Base-by-base conservation (phyloP, 768 basidiomycete genomes). In the Naganishia onofrii region DNA sequence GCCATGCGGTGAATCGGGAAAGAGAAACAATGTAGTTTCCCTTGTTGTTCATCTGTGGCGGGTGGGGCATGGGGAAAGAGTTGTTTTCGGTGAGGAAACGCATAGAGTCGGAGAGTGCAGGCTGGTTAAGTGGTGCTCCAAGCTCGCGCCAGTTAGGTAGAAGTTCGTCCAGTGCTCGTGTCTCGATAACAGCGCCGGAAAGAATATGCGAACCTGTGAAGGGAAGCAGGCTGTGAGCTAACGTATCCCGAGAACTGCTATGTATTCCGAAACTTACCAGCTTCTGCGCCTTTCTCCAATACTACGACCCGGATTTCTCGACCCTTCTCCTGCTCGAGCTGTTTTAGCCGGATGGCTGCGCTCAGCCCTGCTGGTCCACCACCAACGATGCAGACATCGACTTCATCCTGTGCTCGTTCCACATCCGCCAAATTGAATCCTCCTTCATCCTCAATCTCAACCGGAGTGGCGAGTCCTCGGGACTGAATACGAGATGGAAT, bases 381-480 rank as follows among this genome's bases (percentile, higher is more conserved):
- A 12, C 95, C 95, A 68, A 96, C 93, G 77, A 99, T 97, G 80
- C 93, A 95, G 42, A 98, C 93, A 76, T 99, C 95, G 42, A 94
- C 93, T 53, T 92, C 87, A 76, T 98, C 96, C 52, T 88, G 86
- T n/a, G 87, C 87, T 15, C 93, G 86, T 72, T 96, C 91, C 21
- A 93, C 84, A n/a, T 79, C 81, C 19, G 81, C 80, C 0, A 88
- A 86, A 76, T 90, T 85, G 78, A 77, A 79, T 13, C 60, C 60
- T 17, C 38, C 60, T 46, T 63, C 60, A 44, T 63, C 60, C 28
- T 63, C 60, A 12, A 63, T 17, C 10, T 63, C 60, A 12, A 44
- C 60, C 26, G 60, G 60, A 36, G 60, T 63, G 2, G 60, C 60
- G 9, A 63, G 60, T 2, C 60, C 60, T 44, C 60, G 60, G 7